Conservation (phyloP, 2,329 filamentous ascomycete species). For the Fusarium pininemorale region DNA sequence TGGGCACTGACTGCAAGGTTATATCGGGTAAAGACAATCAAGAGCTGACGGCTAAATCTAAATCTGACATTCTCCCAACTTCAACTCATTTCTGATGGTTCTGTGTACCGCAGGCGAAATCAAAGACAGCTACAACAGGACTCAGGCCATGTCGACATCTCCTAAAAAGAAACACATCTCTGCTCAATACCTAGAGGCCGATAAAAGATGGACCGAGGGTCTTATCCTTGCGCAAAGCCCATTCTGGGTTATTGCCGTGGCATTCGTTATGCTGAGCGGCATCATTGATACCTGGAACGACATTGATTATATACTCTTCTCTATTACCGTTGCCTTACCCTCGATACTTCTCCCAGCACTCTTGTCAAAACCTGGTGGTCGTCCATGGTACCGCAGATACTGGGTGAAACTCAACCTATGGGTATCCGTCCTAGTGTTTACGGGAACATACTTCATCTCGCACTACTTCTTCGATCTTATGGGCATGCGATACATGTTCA, state of each 20-base stretch:
- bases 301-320: conserved; percentile 1
- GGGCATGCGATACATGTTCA: conserved; percentile 6
- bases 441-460: not conserved
- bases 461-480: conserved; percentile 20
- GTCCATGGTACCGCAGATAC: conserved; percentile 6
- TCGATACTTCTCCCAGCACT: not conserved
- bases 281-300: not conserved
- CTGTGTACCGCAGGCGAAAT: not conserved
- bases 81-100: not conserved
- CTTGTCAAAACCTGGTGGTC: not conserved
- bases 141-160: not conserved
- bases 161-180: not conserved
- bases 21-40: not conserved
- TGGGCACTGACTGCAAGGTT: not conserved
- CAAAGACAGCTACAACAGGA: not conserved
- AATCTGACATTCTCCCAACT: not conserved
- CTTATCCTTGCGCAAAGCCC: not conserved
- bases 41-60: not conserved
- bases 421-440: not conserved
- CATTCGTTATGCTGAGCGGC: conserved; percentile 1
- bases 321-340: not conserved
- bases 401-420: conserved; percentile 10
- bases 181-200: not conserved
- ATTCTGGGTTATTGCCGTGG: not conserved
- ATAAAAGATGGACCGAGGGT: not conserved